Percentiles rank a stretch among this genome's conserved stretches.
Evolutionary conservation across 495 filamentous ascomycete genomes (phyloP).

Genomic region (Podospora conica): DNA sequence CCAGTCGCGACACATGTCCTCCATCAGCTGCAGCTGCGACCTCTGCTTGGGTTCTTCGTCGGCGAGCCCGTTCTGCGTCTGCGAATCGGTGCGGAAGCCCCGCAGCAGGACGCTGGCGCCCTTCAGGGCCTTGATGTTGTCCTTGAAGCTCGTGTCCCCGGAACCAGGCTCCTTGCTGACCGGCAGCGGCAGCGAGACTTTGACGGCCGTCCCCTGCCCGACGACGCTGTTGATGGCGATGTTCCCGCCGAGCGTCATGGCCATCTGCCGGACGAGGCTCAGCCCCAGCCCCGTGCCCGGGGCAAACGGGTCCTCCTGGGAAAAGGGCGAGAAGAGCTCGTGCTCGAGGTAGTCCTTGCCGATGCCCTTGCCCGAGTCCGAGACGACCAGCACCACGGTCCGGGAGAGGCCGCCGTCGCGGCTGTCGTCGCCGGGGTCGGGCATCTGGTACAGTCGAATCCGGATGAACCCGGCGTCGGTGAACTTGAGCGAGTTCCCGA

Average conservation of each 20-base stretch:
- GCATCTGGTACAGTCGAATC: constrained; percentile 49
- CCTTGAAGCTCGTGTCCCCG: constrained; percentile 16
- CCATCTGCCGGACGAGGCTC: constrained; percentile 58
- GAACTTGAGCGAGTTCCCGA: constrained; percentile 79
- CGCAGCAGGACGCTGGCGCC: constrained; percentile 25
- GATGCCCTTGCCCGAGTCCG: constrained; percentile 64
- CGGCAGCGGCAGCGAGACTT: constrained; percentile 44
- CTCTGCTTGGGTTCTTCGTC: constrained; percentile 27
- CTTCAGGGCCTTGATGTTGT: constrained; percentile 33
- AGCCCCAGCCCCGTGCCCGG: constrained; percentile 64
- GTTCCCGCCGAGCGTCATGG: constrained; percentile 51
- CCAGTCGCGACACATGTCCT: constrained; percentile 23
- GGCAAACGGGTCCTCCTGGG: constrained; percentile 60
- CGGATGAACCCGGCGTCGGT: constrained; percentile 60
- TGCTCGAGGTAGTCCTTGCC: constrained; percentile 57
- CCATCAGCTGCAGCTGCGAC: constrained; percentile 18
- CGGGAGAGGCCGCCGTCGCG: constrained; percentile 8
- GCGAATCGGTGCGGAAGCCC: constrained; percentile 24
- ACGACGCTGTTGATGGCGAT: constrained; percentile 54
- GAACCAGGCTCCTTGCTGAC: constrained; percentile 13
- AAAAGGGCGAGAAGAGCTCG: constrained; percentile 60
- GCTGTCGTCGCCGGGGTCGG: constrained; percentile 19
- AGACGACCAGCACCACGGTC: constrained; percentile 41
- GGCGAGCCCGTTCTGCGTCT: constrained; percentile 11
- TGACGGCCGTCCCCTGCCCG: constrained; percentile 54